Conservation (phyloP, 805 yeast genomes). For the Cyberlindnera japonica region DNA sequence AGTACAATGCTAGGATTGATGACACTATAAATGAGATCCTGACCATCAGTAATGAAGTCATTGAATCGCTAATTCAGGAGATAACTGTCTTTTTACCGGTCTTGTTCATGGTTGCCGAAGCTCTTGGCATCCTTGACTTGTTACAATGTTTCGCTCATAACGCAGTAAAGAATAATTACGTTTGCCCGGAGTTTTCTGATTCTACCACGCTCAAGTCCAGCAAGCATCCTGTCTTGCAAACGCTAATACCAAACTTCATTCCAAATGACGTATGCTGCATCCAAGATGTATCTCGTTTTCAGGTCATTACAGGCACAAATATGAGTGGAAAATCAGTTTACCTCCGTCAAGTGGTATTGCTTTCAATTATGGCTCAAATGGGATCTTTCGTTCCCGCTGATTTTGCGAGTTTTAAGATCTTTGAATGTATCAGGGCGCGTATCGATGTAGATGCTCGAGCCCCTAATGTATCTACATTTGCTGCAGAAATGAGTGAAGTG, state of each 20-base stretch:
- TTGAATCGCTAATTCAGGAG: constrained; percentile 30
- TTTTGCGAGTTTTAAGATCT: constrained; percentile 39
- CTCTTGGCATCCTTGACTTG: constrained; percentile 40
- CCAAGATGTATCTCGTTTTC: constrained; percentile 36
- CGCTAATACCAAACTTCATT: constrained; percentile 27
- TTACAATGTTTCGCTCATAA: constrained; percentile 33
- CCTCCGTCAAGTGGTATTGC: constrained; percentile 47
- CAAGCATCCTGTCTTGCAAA: constrained; percentile 43
- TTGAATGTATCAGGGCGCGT: constrained; percentile 35
- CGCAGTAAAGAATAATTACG: constrained; percentile 26
- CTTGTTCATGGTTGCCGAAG: constrained; percentile 41
- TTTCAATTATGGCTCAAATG: constrained; percentile 52
- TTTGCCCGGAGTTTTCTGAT: constrained; percentile 36
- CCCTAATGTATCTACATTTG: constrained; percentile 39
- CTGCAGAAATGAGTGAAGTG: constrained; percentile 46
- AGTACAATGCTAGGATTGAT: constrained; percentile 37
- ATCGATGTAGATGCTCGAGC: constrained; percentile 31
- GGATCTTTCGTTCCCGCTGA: constrained; percentile 51
- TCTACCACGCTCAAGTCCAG: constrained; percentile 28
- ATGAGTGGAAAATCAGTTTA: constrained; percentile 64
- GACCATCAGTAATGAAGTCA: constrained; percentile 38
- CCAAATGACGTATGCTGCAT: constrained; percentile 38
- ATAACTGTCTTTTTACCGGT: constrained; percentile 31
- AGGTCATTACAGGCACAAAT: constrained; percentile 55
- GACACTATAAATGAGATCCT: constrained; percentile 40